Evolutionary conservation across 1,284 basidiomycete species (phyloP), one percentile per base, ranked within the genome.

Genomic region (Sanguinoderma infundibulare): DNA sequence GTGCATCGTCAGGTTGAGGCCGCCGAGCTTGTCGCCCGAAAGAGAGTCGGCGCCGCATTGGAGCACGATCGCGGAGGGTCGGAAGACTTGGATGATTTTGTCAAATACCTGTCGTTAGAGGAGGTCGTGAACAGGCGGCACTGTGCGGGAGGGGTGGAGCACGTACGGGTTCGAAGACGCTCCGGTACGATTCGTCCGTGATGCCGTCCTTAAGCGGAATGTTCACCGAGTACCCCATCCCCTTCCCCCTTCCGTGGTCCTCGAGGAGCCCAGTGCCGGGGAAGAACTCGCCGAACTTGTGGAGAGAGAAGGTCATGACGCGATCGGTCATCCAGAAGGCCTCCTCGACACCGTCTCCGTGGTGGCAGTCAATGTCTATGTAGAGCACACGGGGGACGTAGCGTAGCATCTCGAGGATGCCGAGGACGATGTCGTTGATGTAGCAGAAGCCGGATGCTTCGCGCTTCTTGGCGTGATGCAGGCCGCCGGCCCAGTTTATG

Each of bases 371-470:
- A 60, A 99, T 97, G 76, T 99, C 97, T 73, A 99, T 93, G 76
- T 99, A 99, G 26, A 99, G 81, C 2, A 99, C 96, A 59, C 98
- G 91, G 0, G 93, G 87, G 71, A 87, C 89, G 53, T 80, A 87
- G 68, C 94, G 85, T 14, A 97, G 80, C 14, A 98, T 86, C 76
- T 98, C 95, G 42, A 98, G 83, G 47, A 96, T 95, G 28, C 88
- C 89, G 44, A 97, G 87, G 0, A 97, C 94, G 72, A 97, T 98
- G 75, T 97, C 96, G 77, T 99, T 98, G 75, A 98, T 89, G 79
- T 98, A 98, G 82, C 96, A 98, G 79, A 98, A 98, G 6, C 96
- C 96, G 26, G 90, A 93, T 0, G 97, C 97, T 78, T 98, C 96
- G 56, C 92, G 86, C 77, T 98, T 98, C 79, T 99, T 98, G 30